Percentiles rank a stretch among this genome's conserved stretches.
Evolutionary conservation across 2,329 filamentous ascomycete species (phyloP).

Genomic region (Amauroascus niger): DNA sequence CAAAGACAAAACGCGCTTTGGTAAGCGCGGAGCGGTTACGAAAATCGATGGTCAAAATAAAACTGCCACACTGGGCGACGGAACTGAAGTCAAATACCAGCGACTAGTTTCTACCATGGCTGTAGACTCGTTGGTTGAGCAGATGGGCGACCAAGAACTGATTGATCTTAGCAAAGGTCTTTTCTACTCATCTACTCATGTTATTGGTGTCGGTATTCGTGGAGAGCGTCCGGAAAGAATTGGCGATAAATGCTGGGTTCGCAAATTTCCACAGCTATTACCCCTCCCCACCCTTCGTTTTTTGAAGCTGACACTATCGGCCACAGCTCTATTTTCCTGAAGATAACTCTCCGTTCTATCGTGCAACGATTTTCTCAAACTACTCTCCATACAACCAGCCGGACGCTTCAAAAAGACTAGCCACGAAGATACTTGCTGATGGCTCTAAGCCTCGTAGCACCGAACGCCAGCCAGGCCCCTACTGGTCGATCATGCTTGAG

Average conservation of each 20-base stretch:
- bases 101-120: slow-evolving; percentile 95
- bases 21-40: slow-evolving; percentile 70
- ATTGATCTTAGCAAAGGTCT: slow-evolving; percentile 76
- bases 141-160: slow-evolving; percentile 80
- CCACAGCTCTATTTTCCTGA: slow-evolving; percentile 89
- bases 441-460: slow-evolving; percentile 67
- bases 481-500: slow-evolving; percentile 99
- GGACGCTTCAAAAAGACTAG: slow-evolving; percentile 66
- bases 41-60: slow-evolving; percentile 82
- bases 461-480: slow-evolving; percentile 68
- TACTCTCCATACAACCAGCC: slow-evolving; percentile 99
- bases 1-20: slow-evolving; percentile 82
- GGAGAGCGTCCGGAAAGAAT: slow-evolving; percentile 88
- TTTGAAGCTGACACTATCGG: background rate
- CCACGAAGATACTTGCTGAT: slow-evolving; percentile 74
- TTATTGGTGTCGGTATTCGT: slow-evolving; percentile 90
- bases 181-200: slow-evolving; percentile 94
- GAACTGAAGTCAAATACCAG: slow-evolving; percentile 80
- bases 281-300: background rate
- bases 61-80: slow-evolving; percentile 69
- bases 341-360: slow-evolving; percentile 97
- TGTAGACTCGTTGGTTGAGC: slow-evolving; percentile 76
- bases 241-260: slow-evolving; percentile 96
- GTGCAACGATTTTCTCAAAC: slow-evolving; percentile 99
- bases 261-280: slow-evolving; percentile 24